Evolutionary conservation across 2,329 filamentous ascomycete genomes (phyloP).

Genomic region (Aaosphaeria pasadenensis): DNA sequence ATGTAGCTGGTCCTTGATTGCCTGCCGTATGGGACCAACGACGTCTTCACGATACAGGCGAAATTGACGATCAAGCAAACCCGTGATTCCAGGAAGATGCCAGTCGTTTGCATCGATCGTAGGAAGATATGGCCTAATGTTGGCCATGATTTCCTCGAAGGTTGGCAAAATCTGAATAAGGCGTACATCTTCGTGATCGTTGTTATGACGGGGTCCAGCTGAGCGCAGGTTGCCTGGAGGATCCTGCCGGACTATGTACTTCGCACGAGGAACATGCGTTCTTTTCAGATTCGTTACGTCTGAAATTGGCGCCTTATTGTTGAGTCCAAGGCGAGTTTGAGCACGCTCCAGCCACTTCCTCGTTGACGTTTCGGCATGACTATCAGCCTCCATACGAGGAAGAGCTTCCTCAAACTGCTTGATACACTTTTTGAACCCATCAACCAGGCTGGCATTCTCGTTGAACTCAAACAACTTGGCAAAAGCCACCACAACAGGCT

Average conservation of each 20-base stretch:
- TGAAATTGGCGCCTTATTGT: neutral
- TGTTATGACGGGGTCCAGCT: slow-evolving; percentile 21
- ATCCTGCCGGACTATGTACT: neutral
- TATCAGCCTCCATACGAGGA: neutral
- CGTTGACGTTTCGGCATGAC: neutral
- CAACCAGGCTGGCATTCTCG: neutral
- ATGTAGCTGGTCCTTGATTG: slow-evolving; percentile 7
- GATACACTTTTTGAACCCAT: slow-evolving; percentile 3
- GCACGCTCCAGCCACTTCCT: slow-evolving; percentile 2
- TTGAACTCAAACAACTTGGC: slow-evolving; percentile 4
- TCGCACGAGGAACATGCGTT: neutral
- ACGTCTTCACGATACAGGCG: slow-evolving; percentile 56
- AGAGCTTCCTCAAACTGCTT: neutral
- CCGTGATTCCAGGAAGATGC: slow-evolving; percentile 16
- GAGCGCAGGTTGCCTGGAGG: neutral
- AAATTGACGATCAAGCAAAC: slow-evolving; percentile 55
- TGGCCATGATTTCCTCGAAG: slow-evolving; percentile 31
- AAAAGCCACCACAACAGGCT: slow-evolving; percentile 1
- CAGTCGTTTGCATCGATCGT: slow-evolving; percentile 23
- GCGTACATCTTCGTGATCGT: slow-evolving; percentile 29
- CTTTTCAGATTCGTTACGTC: neutral
- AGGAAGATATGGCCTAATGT: slow-evolving; percentile 37
- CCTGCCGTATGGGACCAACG: slow-evolving; percentile 51
- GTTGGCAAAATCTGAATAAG: slow-evolving; percentile 31
- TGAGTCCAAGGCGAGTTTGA: slow-evolving; percentile 1